These are phyloP conservation scores for Blastobotrys aristatus DNA, from an alignment of 1,139 yeast species.

Conservation along the genomic window DNA sequence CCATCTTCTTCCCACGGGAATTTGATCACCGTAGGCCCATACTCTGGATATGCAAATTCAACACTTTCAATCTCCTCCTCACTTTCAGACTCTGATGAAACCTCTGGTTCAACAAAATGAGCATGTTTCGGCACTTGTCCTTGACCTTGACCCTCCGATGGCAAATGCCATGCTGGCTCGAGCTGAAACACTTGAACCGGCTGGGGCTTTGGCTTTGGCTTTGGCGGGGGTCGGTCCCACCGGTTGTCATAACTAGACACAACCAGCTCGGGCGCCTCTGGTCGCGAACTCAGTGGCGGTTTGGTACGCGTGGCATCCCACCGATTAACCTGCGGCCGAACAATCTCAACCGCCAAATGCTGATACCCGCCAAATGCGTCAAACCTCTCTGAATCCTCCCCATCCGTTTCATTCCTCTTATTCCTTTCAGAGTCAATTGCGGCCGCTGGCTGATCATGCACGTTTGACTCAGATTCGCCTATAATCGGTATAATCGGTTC, in stretches of 20 bases:
- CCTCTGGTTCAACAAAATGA: background rate
- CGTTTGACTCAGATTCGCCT: background rate
- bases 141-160: no score
- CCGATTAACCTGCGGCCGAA: constrained; percentile 30
- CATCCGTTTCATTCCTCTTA: background rate
- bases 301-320: constrained; percentile 43
- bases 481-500: no score
- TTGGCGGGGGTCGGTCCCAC: constrained; percentile 26
- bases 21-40: constrained; percentile 13
- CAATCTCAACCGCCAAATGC: constrained; percentile 17
- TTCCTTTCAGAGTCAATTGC: background rate
- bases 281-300: constrained; percentile 39
- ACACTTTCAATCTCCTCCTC: constrained; percentile 2
- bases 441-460: background rate
- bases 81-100: background rate
- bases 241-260: constrained; percentile 24
- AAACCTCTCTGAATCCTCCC: constrained; percentile 21
- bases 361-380: constrained; percentile 17
- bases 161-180: no score
- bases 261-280: constrained; percentile 38
- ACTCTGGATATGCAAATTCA: constrained; percentile 1
- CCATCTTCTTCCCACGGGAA: constrained; percentile 16
- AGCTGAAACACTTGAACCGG: background rate
- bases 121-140: background rate
- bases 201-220: background rate